A percentile compares a stretch with the other conserved stretches of the same genome.
Evolutionary conservation across 2,329 filamentous ascomycete species (phyloP).

Genomic region (Colletotrichum sublineola): DNA sequence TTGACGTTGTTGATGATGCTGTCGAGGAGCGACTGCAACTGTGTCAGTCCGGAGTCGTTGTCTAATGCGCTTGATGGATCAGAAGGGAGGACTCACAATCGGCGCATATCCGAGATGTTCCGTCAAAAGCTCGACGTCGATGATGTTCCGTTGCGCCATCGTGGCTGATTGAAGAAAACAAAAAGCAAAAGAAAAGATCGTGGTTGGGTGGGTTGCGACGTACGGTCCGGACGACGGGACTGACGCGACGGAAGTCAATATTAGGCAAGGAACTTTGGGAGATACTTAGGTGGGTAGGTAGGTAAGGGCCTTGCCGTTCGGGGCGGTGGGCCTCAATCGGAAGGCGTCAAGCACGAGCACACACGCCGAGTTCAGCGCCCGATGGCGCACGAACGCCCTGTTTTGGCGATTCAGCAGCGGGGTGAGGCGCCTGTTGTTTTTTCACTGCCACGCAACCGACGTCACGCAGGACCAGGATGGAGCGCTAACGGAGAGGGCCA

Average conservation of each 20-base stretch:
- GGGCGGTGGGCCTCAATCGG: slow-evolving; percentile 34
- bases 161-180: background rate
- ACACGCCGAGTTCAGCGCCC: slow-evolving; percentile 13
- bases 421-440: slow-evolving; percentile 15
- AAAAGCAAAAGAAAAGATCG: background rate
- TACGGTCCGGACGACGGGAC: slow-evolving; percentile 34
- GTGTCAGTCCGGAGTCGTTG: slow-evolving; percentile 30
- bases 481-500: slow-evolving; percentile 37
- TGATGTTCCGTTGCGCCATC: slow-evolving; percentile 50
- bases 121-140: slow-evolving; percentile 80
- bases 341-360: slow-evolving; percentile 23
- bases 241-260: slow-evolving; percentile 42
- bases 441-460: slow-evolving; percentile 37
- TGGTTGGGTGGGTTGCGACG: slow-evolving; percentile 9
- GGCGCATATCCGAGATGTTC: slow-evolving; percentile 97
- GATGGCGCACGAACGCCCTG: slow-evolving; percentile 6
- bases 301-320: background rate
- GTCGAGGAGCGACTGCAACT: slow-evolving; percentile 85
- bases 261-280: slow-evolving; percentile 32
- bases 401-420: slow-evolving; percentile 18
- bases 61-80: slow-evolving; percentile 16
- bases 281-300: background rate
- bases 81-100: slow-evolving; percentile 71
- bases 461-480: slow-evolving; percentile 38
- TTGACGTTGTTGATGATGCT: slow-evolving; percentile 98